Conservation (phyloP, 2,329 filamentous ascomycete species). For the Penicillium rolfsii region DNA sequence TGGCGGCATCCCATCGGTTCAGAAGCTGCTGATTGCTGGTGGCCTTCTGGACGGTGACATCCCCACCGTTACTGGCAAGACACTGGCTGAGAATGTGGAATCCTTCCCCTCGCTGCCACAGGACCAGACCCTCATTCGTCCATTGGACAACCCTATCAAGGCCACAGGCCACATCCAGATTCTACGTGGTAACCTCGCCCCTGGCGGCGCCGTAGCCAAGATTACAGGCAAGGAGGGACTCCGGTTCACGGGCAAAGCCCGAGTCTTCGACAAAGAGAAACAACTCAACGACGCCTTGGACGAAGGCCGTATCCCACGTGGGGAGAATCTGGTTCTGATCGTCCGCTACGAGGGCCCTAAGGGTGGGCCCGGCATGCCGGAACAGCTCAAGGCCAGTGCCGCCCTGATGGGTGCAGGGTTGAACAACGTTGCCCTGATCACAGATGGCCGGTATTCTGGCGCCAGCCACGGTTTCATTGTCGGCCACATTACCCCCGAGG, state of each 20-base stretch:
- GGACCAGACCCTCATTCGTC: slow-evolving; percentile 80
- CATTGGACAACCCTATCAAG: slow-evolving; percentile 83
- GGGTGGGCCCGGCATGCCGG: slow-evolving; percentile 93
- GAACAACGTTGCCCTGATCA: slow-evolving; percentile 85
- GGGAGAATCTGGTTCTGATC: slow-evolving; percentile 83
- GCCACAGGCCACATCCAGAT: slow-evolving; percentile 84
- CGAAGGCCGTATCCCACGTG: slow-evolving; percentile 68
- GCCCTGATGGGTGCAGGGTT: slow-evolving; percentile 92
- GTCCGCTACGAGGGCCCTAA: slow-evolving; percentile 94
- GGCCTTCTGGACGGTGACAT: slow-evolving; percentile 76
- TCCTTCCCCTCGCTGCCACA: slow-evolving; percentile 76
- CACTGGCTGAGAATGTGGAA: slow-evolving; percentile 78
- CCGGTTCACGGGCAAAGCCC: slow-evolving; percentile 75
- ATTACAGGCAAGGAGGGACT: slow-evolving; percentile 95
- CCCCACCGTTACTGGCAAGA: slow-evolving; percentile 81
- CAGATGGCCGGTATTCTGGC: slow-evolving; percentile 86
- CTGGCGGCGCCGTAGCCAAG: slow-evolving; percentile 88
- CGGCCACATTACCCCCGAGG: slow-evolving; percentile 89
- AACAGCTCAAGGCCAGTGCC: slow-evolving; percentile 84
- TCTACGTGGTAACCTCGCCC: slow-evolving; percentile 82
- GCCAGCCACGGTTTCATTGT: slow-evolving; percentile 92
- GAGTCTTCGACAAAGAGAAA: slow-evolving; percentile 85
- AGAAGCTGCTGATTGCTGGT: slow-evolving; percentile 80
- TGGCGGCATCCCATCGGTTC: slow-evolving; percentile 80
- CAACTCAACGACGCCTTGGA: slow-evolving; percentile 76